phyloP scores from a whole-genome alignment of 202 grass and related monocot genomes.

The Saccharum hybrid region DNA sequence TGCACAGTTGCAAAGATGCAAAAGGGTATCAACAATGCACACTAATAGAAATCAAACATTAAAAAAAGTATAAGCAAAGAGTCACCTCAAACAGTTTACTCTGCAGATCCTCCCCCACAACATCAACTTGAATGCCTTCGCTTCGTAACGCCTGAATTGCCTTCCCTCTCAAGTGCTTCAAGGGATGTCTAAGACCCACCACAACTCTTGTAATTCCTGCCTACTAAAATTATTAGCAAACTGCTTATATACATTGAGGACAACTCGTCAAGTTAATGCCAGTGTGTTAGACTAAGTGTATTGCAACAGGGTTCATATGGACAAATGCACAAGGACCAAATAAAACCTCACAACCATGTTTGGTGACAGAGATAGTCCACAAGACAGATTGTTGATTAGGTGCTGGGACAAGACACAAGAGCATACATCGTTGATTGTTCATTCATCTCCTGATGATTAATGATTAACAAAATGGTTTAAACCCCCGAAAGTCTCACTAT shows the following conservation, averaged over 20 bases:
- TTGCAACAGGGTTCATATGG: neutral
- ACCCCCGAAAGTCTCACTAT: neutral
- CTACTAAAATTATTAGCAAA: slow-evolving; percentile 67
- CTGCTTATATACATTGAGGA: neutral
- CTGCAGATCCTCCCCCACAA: slow-evolving; percentile 83
- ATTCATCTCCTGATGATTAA: neutral
- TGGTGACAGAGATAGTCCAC: neutral
- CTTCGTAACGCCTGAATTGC: slow-evolving; percentile 76
- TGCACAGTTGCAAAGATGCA: too few relatives aligned
- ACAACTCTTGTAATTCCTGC: slow-evolving; percentile 90
- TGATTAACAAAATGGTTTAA: neutral
- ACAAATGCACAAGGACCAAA: neutral
- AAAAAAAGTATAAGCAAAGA: neutral
- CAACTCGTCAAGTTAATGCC: neutral
- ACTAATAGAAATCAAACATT: too few relatives aligned
- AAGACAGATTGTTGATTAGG: neutral
- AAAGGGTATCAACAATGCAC: too few relatives aligned
- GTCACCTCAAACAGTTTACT: slow-evolving; percentile 74
- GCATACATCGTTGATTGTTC: neutral
- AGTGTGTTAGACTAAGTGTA: neutral
- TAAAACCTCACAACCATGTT: neutral
- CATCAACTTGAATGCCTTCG: slow-evolving; percentile 81
- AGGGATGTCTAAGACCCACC: slow-evolving; percentile 81
- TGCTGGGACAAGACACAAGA: slow-evolving; percentile 1
- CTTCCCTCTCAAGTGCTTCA: slow-evolving; percentile 85